These are phyloP conservation scores for Apiotrichum domesticum DNA, from an alignment of 1,284 basidiomycete genomes.

Conservation along the genomic window DNA sequence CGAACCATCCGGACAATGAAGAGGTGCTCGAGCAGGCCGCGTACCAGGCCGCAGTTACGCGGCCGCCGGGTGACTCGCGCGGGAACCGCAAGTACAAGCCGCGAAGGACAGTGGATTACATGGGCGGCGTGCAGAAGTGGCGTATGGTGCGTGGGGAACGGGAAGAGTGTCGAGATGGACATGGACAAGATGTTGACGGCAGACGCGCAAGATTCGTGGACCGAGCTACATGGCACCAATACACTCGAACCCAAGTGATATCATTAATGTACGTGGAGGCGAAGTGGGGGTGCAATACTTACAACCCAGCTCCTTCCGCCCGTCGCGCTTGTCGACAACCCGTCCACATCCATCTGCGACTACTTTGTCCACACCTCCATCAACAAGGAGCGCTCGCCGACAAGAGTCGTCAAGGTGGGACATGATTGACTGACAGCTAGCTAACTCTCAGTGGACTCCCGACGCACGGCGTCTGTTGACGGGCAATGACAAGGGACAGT, in stretches of 20 bases:
- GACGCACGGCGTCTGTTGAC: slow-evolving; percentile 88
- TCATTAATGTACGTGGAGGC: slow-evolving; percentile 62
- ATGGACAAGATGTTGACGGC: too few relatives aligned
- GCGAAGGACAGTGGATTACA: slow-evolving; percentile 88
- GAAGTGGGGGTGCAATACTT: too few relatives aligned
- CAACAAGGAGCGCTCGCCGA: slow-evolving; percentile 95
- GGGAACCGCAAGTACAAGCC: slow-evolving; percentile 82
- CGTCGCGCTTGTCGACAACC: slow-evolving; percentile 79
- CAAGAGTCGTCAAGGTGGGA: slow-evolving; percentile 74
- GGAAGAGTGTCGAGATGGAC: too few relatives aligned
- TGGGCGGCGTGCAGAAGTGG: slow-evolving; percentile 79
- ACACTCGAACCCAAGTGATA: slow-evolving; percentile 72
- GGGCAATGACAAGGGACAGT: slow-evolving; percentile 93
- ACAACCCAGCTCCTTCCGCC: slow-evolving; percentile 73
- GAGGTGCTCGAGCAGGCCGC: slow-evolving; percentile 67
- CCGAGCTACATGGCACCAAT: slow-evolving; percentile 63
- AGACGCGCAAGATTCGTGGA: slow-evolving; percentile 60
- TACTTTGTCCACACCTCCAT: slow-evolving; percentile 97
- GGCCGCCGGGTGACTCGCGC: slow-evolving; percentile 49
- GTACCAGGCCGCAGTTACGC: slow-evolving; percentile 61
- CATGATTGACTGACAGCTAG: too few relatives aligned
- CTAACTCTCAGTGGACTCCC: slow-evolving; percentile 74
- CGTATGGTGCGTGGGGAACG: slow-evolving; percentile 56
- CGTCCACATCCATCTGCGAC: slow-evolving; percentile 85
- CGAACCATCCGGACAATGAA: slow-evolving; percentile 63